Evolutionary conservation across 140 eudicot genomes (phyloP).

Genomic region (Flaveria floridana): DNA sequence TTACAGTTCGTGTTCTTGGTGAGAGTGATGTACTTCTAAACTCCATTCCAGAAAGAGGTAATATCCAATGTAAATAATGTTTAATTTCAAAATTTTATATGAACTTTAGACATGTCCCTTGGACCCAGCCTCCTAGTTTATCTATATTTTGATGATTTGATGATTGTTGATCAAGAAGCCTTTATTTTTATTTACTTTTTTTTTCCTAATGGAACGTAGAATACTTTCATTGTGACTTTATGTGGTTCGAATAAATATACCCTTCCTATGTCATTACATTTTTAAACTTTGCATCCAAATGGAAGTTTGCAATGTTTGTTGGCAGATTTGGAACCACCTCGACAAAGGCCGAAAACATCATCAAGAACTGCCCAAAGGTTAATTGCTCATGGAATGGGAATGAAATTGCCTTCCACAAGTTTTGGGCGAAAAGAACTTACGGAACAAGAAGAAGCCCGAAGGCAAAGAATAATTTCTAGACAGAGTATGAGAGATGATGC

Average conservation of each 20-base stretch:
- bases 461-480: constrained; percentile 69
- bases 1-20: constrained; percentile 60
- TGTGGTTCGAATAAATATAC: neutral
- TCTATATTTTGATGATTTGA: neutral
- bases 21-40: constrained; percentile 61
- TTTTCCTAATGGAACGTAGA: neutral
- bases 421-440: constrained; percentile 63
- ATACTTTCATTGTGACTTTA: neutral
- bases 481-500: constrained; percentile 77
- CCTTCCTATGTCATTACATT: neutral
- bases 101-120: constrained; percentile 7
- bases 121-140: neutral
- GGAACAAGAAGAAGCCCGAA: constrained; percentile 82
- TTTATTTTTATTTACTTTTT: neutral
- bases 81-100: neutral
- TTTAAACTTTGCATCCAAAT: neutral
- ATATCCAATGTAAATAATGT: constrained; percentile 8
- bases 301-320: neutral
- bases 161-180: neutral
- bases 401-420: constrained; percentile 62
- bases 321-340: constrained; percentile 90
- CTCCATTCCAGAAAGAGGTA: constrained; percentile 76
- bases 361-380: constrained; percentile 90
- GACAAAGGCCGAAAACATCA: constrained; percentile 82
- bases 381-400: constrained; percentile 88